phyloP scores from a whole-genome alignment of 768 basidiomycete species.

The Lyophyllum decastes region DNA sequence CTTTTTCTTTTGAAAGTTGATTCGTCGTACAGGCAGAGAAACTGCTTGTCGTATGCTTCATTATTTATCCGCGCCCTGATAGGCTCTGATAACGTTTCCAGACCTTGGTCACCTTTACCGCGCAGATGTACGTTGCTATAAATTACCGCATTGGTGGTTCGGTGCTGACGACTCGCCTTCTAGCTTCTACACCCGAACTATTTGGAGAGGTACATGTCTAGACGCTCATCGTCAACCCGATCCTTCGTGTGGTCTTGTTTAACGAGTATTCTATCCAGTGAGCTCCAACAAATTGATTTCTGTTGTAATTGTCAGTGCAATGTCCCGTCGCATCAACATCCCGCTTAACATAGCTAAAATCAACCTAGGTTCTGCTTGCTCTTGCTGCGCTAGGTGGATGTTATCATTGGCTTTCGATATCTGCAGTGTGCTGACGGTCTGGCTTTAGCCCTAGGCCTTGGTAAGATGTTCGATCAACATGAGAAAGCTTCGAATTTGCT shows the following conservation, averaged over 20 bases:
- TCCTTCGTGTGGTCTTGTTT: not conserved
- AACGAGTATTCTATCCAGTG: not conserved
- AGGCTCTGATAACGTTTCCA: not conserved
- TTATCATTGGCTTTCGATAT: not conserved
- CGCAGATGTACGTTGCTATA: conserved; percentile 2
- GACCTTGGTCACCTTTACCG: conserved; percentile 8
- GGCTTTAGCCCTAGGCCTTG: conserved; percentile 5
- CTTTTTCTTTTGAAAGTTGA: not conserved
- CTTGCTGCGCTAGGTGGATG: conserved; percentile 1
- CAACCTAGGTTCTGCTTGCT: conserved; percentile 2
- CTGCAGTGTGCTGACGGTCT: not conserved
- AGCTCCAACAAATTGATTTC: not conserved
- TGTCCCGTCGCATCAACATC: not conserved
- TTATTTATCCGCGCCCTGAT: not conserved
- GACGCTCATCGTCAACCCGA: not conserved
- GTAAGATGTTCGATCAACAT: not conserved
- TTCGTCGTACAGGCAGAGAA: conserved; percentile 1
- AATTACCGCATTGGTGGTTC: not conserved
- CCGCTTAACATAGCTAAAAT: not conserved
- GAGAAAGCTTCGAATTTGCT: not conserved
- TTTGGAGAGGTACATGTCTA: conserved; percentile 10
- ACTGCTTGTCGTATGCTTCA: conserved; percentile 4
- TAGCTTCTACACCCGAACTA: conserved; percentile 8
- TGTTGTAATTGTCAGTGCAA: not conserved
- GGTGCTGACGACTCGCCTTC: not conserved